Evolutionary conservation across 495 filamentous ascomycete species (phyloP).

Genomic region (Aspergillus cristatus): DNA sequence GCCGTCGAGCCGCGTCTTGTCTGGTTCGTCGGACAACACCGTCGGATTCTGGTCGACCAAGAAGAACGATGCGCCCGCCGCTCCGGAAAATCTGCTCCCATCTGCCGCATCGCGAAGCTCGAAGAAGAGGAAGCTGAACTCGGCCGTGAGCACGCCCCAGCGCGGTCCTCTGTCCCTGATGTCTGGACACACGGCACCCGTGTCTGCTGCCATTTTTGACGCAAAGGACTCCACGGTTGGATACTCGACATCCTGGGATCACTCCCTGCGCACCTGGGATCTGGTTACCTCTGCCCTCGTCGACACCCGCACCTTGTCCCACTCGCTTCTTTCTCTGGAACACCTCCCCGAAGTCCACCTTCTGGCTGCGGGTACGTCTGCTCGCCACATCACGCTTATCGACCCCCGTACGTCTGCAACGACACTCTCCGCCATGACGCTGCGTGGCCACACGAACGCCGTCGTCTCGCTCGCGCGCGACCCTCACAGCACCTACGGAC

Average conservation of each 20-base stretch:
- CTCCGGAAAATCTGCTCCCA: constrained; percentile 56
- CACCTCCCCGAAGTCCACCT: constrained; percentile 59
- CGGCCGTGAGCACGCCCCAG: constrained; percentile 54
- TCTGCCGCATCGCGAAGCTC: constrained; percentile 43
- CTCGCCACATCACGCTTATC: constrained; percentile 80
- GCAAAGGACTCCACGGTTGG: constrained; percentile 75
- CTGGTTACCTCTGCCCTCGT: constrained; percentile 66
- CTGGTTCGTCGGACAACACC: constrained; percentile 69
- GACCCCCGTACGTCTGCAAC: constrained; percentile 73
- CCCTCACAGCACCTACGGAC: constrained; percentile 65
- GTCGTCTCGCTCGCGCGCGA: constrained; percentile 61
- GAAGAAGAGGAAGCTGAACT: constrained; percentile 72
- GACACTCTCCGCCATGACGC: constrained; percentile 70
- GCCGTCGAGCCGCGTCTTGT: constrained; percentile 65
- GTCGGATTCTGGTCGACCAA: constrained; percentile 78
- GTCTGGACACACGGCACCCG: constrained; percentile 58
- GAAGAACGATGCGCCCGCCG: constrained; percentile 62
- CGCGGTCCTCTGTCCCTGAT: constrained; percentile 72
- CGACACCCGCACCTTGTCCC: constrained; percentile 70
- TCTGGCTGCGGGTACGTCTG: constrained; percentile 74
- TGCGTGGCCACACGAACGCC: constrained; percentile 81
- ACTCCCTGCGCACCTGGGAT: constrained; percentile 85
- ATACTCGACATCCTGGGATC: constrained; percentile 83
- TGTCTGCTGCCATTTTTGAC: constrained; percentile 73
- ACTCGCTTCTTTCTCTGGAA: constrained; percentile 66